Evolutionary conservation across 176 grass and related monocot species (phyloP), one percentile per base, ranked within the genome.

Genomic region (Zea luxurians): DNA sequence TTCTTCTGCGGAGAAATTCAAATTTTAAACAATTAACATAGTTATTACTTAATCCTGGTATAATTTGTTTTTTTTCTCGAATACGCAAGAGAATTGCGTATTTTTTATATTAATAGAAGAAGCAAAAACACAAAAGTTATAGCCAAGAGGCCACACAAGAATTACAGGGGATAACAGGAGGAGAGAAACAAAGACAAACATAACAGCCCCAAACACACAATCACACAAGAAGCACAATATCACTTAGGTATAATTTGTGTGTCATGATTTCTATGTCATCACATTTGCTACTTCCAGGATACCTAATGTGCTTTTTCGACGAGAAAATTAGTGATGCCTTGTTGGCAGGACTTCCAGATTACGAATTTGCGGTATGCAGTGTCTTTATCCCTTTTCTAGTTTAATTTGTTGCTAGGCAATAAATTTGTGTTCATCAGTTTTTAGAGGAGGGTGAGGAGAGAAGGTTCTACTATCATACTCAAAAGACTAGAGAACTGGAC

Each of bases 401-500:
- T 79, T 59, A 57, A 20, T 48, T 66, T 68, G 9, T 58, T 52
- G 11, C 4, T 48, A 0, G 62, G 38, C 62, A 45, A 63, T 76
- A 64, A 49, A 58, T 61, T 42, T 43, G 68, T 63, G 16, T 66
- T 74, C 47, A 78, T 82, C 89, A 97, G 91, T 97, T 97, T 86
- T 90, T 87, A 82, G 94, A 97, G 85, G 94, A 90, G 76, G 87
- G 91, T 44, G 87, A 92, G 43, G 86, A 88, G 73, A 88, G 80
- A 84, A 97, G 62, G 61, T 97, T 90, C 72, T 97, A 92, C 83
- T 97, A 97, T 86, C 94, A 92, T 86, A 97, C 94, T 69, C 85
- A 88, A 78, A 97, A 87, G 80, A 97, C 94, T 52, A 97, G 87
- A 90, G 94, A 97, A 85, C 83, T 97, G 75, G 94, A 97, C 79